Evolutionary conservation across 352 stramenopile species (phyloP), one percentile per base, ranked within the genome.

Genomic region (Labyrinthula sp.): DNA sequence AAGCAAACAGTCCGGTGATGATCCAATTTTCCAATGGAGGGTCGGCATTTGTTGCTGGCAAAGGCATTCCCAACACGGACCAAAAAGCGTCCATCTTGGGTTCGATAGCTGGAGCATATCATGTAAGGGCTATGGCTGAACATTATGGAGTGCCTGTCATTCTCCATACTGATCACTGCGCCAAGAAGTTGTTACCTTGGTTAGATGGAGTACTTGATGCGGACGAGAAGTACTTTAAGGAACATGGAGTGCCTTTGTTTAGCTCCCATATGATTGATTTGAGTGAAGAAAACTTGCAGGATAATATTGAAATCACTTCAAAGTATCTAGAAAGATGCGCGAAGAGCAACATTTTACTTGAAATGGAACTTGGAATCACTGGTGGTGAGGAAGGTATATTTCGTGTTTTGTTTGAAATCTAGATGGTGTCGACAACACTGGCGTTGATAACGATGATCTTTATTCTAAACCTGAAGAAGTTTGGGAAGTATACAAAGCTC

Each of bases 191-290:
- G 58, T 69, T 96, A 60, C 84, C 84, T 33, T 96, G 86, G 86
- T 92, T 92, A 59, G 84, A 96, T 63, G 87, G 85, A 37, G 87
- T 94, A 66, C 66, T 95, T 30, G 65, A 75, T 30, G 85, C 83
- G 20, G 77, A 87, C 52, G 83, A 95, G 67, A 77, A 88, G 60
- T 90, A 95, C 78, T 95, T 92, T 60, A 68, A 66, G 31, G 63
- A 74, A 52, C 76, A 89, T 60, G 84, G 83, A 54, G 72, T 86
- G 45, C 82, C 85, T 33, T 75, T 97, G 56, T 97, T 90, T 70
- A 89, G 70, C 47, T 92, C 76, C 43, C 87, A 95, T 75, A 95
- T 97, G 87, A 75, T 97, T 57, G 87, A 97, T 61, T 71, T 95
- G 67, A 94, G 81, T 48, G 85, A 95, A 62, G 85, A 95, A 65